Conservation (phyloP, 306 rosid genomes). For the Trifolium dubium region DNA sequence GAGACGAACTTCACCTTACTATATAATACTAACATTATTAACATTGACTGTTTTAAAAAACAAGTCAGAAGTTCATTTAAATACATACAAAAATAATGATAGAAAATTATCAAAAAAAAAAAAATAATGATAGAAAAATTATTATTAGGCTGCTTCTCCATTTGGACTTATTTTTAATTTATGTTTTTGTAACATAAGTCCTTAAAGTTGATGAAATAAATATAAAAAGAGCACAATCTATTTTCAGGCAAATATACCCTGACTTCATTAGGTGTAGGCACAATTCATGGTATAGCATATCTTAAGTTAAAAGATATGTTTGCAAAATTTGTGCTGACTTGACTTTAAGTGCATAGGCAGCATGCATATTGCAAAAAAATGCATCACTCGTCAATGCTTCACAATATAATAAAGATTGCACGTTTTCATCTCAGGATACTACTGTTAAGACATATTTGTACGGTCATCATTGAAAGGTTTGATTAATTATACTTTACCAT, state of each 20-base stretch:
- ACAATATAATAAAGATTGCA: conserved; percentile 29
- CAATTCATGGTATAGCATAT: background rate
- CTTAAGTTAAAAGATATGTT: conserved; percentile 42
- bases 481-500: no score
- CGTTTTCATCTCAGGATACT: background rate
- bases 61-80: background rate
- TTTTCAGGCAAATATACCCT: background rate
- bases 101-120: background rate
- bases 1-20: no score
- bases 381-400: conserved; percentile 23
- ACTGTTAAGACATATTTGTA: background rate
- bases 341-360: conserved; percentile 41
- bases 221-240: background rate
- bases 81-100: background rate
- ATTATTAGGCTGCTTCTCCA: background rate
- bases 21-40: no score
- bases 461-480: background rate
- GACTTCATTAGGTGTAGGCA: conserved; percentile 25
- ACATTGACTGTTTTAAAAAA: no score
- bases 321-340: conserved; percentile 43
- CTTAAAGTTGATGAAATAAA: background rate
- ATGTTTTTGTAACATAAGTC: background rate
- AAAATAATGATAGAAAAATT: background rate
- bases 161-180: background rate
- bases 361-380: background rate